Conservation (phyloP, 495 filamentous ascomycete genomes). For the Pyronema omphalodes region DNA sequence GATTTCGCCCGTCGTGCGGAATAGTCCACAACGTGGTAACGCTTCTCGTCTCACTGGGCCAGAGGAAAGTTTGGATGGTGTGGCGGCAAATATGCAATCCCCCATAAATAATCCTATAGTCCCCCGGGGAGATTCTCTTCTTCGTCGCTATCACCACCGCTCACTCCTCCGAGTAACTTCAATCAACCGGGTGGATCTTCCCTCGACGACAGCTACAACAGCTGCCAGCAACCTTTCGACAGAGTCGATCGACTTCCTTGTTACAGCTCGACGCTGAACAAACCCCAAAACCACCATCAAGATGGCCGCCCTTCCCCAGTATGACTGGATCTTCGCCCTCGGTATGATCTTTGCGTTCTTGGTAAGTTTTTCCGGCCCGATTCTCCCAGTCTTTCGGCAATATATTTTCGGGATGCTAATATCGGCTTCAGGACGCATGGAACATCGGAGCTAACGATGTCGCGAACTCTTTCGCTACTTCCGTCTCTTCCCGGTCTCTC, state of each 20-base stretch:
- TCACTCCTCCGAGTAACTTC: not conserved
- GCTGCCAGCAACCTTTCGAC: not conserved
- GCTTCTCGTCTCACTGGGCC: not conserved
- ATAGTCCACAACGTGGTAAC: not conserved
- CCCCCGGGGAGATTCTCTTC: not conserved
- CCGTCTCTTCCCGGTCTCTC: conserved; percentile 48
- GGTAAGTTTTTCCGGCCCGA: conserved; percentile 21
- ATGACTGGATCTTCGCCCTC: conserved; percentile 55
- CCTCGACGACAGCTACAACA: not conserved
- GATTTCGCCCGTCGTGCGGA: not conserved
- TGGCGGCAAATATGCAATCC: not conserved
- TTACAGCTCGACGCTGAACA: not conserved
- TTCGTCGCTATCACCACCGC: not conserved
- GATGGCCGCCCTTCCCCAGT: conserved; percentile 31
- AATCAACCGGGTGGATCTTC: not conserved
- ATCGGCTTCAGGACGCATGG: conserved; percentile 22
- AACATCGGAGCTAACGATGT: conserved; percentile 47
- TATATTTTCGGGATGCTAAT: not conserved
- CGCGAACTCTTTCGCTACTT: conserved; percentile 57
- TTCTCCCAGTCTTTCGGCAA: not conserved
- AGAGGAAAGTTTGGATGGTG: not conserved
- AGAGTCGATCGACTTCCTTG: not conserved
- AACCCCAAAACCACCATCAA: not conserved
- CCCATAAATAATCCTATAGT: not conserved
- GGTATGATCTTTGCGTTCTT: conserved; percentile 57